Percentiles rank a stretch among this genome's conserved stretches.
phyloP scores from a whole-genome alignment of 148 eudicot genomes.

The Heliamphora exappendiculata region DNA sequence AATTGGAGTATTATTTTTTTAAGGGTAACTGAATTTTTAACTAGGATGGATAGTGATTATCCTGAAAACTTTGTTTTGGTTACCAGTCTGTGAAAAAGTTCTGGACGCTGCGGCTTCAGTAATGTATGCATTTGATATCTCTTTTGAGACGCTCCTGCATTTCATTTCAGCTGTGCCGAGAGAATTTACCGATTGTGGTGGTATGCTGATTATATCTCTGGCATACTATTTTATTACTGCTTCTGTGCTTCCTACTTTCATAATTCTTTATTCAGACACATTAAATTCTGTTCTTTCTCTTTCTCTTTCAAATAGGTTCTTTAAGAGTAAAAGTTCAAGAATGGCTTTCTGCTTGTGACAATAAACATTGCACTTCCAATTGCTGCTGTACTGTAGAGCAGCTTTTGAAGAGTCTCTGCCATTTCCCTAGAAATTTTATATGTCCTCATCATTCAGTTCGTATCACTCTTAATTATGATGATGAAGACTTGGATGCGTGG shows the following conservation, averaged over 20 bases:
- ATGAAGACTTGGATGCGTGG: conserved; percentile 81
- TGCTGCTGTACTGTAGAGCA: conserved; percentile 19
- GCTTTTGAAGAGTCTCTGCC: conserved; percentile 39
- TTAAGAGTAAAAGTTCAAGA: conserved; percentile 47
- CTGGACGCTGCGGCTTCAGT: conserved; percentile 60
- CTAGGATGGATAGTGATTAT: conserved; percentile 7
- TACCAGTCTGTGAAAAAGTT: conserved; percentile 69
- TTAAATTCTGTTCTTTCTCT: conserved; percentile 4
- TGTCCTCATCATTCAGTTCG: conserved; percentile 18
- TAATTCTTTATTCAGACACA: conserved; percentile 1
- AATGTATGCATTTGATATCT: conserved; percentile 45
- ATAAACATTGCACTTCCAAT: conserved; percentile 18
- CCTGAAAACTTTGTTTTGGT: conserved; percentile 11
- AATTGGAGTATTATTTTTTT: not conserved
- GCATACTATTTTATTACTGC: not conserved
- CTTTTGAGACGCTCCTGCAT: conserved; percentile 65
- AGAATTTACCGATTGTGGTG: conserved; percentile 71
- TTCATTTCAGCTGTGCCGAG: conserved; percentile 79
- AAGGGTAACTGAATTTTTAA: not conserved
- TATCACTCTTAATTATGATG: conserved; percentile 40
- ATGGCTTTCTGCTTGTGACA: conserved; percentile 51
- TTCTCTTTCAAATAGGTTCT: conserved; percentile 36
- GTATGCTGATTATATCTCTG: conserved; percentile 30
- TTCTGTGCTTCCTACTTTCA: not conserved
- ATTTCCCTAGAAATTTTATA: conserved; percentile 44